Percentiles rank a stretch among this genome's conserved stretches.
Evolutionary conservation across 2,329 filamentous ascomycete genomes (phyloP).

Genomic region (Massarina eburnea): DNA sequence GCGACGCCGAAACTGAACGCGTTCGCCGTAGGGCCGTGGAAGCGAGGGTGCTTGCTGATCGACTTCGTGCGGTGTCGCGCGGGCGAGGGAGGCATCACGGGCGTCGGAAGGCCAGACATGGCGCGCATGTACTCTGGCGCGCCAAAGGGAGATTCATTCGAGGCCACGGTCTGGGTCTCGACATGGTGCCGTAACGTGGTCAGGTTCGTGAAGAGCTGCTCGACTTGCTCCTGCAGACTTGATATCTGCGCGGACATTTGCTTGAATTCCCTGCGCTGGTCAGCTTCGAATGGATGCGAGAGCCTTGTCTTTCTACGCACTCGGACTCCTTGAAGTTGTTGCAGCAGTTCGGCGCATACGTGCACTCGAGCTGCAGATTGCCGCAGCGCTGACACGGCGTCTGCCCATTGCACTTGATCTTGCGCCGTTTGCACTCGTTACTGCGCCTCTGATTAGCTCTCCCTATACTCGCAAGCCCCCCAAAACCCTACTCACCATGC

Average conservation of each 20-base stretch:
- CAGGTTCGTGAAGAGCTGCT: constrained; percentile 72
- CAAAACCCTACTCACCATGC: constrained; percentile 57
- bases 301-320: constrained; percentile 37
- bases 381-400: constrained; percentile 66
- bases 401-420: constrained; percentile 70
- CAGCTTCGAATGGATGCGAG: constrained; percentile 2
- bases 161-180: constrained; percentile 34
- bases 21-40: constrained; percentile 82
- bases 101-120: constrained; percentile 37
- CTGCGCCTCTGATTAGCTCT: constrained; percentile 38
- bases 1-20: constrained; percentile 85
- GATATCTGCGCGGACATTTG: constrained; percentile 74
- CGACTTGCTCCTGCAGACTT: constrained; percentile 81
- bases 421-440: constrained; percentile 66
- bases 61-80: constrained; percentile 44
- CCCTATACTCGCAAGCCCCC: background rate
- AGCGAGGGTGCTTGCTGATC: constrained; percentile 60
- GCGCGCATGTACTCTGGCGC: constrained; percentile 36
- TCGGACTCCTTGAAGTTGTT: constrained; percentile 91
- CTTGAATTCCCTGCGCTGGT: constrained; percentile 67
- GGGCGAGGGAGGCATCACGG: constrained; percentile 35
- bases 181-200: constrained; percentile 62
- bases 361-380: constrained; percentile 63
- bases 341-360: constrained; percentile 69
- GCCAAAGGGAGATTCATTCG: constrained; percentile 33